A percentile compares a stretch with the other conserved stretches of the same genome.
These are phyloP conservation scores for Nicotiana tabacum DNA, from an alignment of 257 asterid genomes.

Conservation along the genomic window DNA sequence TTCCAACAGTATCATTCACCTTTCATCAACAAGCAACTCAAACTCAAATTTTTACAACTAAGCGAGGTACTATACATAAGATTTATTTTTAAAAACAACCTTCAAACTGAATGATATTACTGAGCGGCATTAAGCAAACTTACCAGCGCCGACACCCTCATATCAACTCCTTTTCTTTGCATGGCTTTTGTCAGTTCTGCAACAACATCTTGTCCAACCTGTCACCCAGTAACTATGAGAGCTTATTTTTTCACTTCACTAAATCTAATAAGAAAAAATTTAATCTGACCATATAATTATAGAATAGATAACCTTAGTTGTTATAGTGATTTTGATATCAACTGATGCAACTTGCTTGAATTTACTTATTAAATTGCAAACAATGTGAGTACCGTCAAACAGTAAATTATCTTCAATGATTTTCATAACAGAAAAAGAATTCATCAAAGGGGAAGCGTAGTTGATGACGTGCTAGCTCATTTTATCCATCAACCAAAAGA, in stretches of 20 bases:
- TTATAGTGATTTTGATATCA: not conserved
- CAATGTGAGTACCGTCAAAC: not conserved
- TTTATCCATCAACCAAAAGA: not conserved
- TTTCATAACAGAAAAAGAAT: not conserved
- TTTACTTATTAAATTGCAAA: not conserved
- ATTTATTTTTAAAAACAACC: not conserved
- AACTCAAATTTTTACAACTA: conserved; percentile 5
- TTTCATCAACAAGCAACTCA: conserved; percentile 20
- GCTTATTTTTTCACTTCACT: conserved; percentile 2
- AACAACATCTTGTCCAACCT: conserved; percentile 74
- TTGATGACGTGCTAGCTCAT: not conserved
- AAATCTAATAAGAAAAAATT: not conserved
- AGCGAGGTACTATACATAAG: not conserved
- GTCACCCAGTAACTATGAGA: conserved; percentile 7
- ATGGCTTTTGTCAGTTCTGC: conserved; percentile 49
- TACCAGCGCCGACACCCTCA: conserved; percentile 73
- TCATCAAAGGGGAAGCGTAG: not conserved
- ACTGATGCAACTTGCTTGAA: not conserved
- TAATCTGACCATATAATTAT: not conserved
- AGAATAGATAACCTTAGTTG: not conserved
- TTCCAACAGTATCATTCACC: conserved; percentile 74
- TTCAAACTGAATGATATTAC: not conserved
- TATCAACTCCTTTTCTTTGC: conserved; percentile 51
- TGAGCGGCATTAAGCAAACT: conserved; percentile 6
- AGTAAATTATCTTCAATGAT: not conserved